Evolutionary conservation across 1,284 basidiomycete genomes (phyloP).

Genomic region (Apiotrichum gracile): DNA sequence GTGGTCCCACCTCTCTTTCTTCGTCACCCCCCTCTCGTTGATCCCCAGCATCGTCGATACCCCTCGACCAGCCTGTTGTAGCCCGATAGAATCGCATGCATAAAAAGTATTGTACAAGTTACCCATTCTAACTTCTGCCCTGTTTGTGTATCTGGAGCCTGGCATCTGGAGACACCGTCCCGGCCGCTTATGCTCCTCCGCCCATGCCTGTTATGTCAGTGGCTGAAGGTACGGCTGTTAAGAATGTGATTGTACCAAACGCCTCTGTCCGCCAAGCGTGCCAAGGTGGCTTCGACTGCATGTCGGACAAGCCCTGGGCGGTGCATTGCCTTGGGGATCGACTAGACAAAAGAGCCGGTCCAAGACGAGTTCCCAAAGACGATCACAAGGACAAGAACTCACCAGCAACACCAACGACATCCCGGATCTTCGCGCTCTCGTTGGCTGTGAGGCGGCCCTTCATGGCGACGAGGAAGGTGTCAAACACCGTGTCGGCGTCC

Average conservation of each 20-base stretch:
- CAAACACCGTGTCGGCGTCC: slow-evolving; percentile 50
- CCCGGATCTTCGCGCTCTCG: slow-evolving; percentile 47
- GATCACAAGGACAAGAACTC: slow-evolving; percentile 3
- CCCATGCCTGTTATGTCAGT: slow-evolving; percentile 17
- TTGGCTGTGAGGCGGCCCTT: slow-evolving; percentile 43
- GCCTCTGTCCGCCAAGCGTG: background rate
- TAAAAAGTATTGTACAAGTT: slow-evolving; percentile 1
- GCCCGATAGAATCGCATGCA: slow-evolving; percentile 1
- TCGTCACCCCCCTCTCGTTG: background rate
- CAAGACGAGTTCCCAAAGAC: too few relatives aligned
- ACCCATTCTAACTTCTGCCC: background rate
- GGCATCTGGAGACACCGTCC: too few relatives aligned
- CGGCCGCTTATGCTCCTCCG: slow-evolving; percentile 4
- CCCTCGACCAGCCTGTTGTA: background rate
- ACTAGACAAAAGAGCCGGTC: too few relatives aligned
- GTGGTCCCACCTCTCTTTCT: background rate
- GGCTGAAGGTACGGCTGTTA: too few relatives aligned
- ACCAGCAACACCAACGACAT: slow-evolving; percentile 41
- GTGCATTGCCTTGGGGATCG: too few relatives aligned
- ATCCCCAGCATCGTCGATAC: background rate
- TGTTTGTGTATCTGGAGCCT: background rate
- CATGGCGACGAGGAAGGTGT: slow-evolving; percentile 43
- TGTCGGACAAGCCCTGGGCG: too few relatives aligned
- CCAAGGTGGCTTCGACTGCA: background rate
- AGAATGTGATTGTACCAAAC: background rate